A percentile compares a stretch with the other conserved stretches of the same genome.
These are phyloP conservation scores for Posidonia oceanica DNA, from an alignment of 116 monocot genomes.

Conservation along the genomic window DNA sequence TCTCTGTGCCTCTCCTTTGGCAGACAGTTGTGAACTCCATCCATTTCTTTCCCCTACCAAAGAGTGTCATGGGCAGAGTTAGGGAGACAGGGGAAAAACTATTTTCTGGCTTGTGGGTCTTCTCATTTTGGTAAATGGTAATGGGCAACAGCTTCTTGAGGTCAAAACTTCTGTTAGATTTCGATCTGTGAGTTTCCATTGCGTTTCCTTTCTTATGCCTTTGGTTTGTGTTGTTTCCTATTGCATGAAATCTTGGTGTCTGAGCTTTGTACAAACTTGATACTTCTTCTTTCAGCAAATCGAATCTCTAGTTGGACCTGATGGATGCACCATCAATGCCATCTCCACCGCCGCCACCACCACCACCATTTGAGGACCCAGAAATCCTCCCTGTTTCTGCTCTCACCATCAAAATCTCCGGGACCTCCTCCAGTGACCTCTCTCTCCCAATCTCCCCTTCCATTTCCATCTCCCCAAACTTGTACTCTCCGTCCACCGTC, in stretches of 20 bases:
- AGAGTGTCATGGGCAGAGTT: too few species aligned
- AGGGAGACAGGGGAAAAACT: not conserved
- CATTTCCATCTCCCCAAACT: conserved; percentile 60
- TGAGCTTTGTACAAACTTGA: not conserved
- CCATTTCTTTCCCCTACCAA: not conserved
- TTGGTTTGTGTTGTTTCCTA: not conserved
- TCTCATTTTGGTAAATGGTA: not conserved
- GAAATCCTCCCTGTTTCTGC: conserved; percentile 12
- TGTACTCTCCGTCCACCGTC: conserved; percentile 45
- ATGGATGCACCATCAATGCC: not conserved
- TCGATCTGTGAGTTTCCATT: conserved; percentile 1
- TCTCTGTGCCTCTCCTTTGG: not conserved
- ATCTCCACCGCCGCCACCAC: not conserved
- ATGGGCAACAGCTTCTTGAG: not conserved
- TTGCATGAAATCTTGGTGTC: not conserved
- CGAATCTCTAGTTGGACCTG: not conserved
- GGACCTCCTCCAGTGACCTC: conserved; percentile 15
- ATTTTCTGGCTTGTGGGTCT: not conserved
- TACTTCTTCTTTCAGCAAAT: not conserved
- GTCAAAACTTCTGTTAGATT: not conserved
- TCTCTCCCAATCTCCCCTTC: conserved; percentile 60
- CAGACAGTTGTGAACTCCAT: not conserved
- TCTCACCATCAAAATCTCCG: conserved; percentile 49
- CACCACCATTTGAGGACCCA: conserved; percentile 2
- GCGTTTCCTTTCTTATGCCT: not conserved